A percentile compares a stretch with the other conserved stretches of the same genome.
phyloP scores from a whole-genome alignment of 2,329 filamentous ascomycete genomes.

The Diplodia scrobiculata region DNA sequence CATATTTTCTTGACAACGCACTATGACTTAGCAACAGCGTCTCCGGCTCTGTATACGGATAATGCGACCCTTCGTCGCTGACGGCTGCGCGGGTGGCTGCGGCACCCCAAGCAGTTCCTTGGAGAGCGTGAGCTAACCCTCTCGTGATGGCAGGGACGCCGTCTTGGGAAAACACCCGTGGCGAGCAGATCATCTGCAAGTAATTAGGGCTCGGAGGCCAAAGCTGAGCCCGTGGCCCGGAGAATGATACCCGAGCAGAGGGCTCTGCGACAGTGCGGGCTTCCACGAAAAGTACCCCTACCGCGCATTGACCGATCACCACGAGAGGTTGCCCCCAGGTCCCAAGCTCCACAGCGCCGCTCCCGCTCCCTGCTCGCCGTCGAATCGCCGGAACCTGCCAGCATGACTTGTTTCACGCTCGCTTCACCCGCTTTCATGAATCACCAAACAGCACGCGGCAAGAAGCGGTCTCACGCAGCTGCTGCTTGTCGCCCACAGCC shows the following conservation, averaged over 20 bases:
- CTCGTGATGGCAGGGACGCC: constrained; percentile 16
- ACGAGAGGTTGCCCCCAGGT: constrained; percentile 10
- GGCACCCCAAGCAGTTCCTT: not conserved
- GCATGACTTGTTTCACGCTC: constrained; percentile 28
- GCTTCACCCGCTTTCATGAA: constrained; percentile 27
- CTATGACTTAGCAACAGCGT: constrained; percentile 4
- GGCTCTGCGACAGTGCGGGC: constrained; percentile 27
- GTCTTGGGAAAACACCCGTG: constrained; percentile 17
- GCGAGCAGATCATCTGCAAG: constrained; percentile 29
- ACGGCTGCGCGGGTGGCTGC: not conserved
- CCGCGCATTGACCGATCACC: constrained; percentile 28
- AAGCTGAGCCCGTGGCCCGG: constrained; percentile 18
- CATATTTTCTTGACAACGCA: not conserved
- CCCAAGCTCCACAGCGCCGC: constrained; percentile 24
- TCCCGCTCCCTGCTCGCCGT: constrained; percentile 25
- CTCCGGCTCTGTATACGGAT: not conserved
- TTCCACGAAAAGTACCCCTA: constrained; percentile 24
- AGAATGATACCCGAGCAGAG: constrained; percentile 26
- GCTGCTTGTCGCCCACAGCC: constrained; percentile 2
- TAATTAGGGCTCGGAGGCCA: constrained; percentile 26
- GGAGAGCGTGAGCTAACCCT: constrained; percentile 14
- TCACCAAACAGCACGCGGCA: constrained; percentile 26
- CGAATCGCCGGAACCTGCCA: constrained; percentile 26
- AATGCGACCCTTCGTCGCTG: not conserved
- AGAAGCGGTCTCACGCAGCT: constrained; percentile 28